phyloP scores from a whole-genome alignment of 1,284 basidiomycete species.

The Cryptococcus hybrid region DNA sequence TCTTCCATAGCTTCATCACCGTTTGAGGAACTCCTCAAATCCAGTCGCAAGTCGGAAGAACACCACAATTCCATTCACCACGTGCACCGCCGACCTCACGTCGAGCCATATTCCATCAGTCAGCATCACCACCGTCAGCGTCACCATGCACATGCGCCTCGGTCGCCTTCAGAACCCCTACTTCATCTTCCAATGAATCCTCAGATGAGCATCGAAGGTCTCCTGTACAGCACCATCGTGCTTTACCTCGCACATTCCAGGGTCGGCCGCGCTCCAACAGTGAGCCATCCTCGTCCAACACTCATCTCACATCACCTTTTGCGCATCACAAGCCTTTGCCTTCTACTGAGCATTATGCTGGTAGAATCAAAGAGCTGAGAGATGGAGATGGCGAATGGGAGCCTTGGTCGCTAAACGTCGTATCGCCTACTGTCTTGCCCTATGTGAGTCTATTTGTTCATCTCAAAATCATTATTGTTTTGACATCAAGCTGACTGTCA shows the following conservation, averaged over 20 bases:
- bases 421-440: slow-evolving; percentile 11
- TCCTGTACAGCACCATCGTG: neutral
- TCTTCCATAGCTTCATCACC: slow-evolving; percentile 1
- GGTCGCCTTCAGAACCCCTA: slow-evolving; percentile 13
- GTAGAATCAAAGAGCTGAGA: slow-evolving; percentile 9
- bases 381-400: slow-evolving; percentile 19
- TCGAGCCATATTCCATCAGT: neutral
- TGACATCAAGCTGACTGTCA: neutral
- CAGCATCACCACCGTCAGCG: slow-evolving; percentile 1
- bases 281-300: slow-evolving; percentile 9
- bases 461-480: neutral
- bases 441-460: slow-evolving; percentile 8
- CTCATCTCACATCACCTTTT: slow-evolving; percentile 12
- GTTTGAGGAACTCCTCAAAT: slow-evolving; percentile 11
- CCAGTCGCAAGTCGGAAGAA: neutral
- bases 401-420: slow-evolving; percentile 9
- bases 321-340: neutral
- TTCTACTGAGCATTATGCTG: slow-evolving; percentile 8
- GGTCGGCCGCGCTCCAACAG: slow-evolving; percentile 7
- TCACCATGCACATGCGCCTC: slow-evolving; percentile 3
- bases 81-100: slow-evolving; percentile 3
- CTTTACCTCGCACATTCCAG: neutral
- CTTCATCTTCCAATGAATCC: slow-evolving; percentile 1
- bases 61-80: neutral
- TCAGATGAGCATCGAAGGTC: neutral